Conservation (phyloP, 306 rosid species). For the Comarum palustre region DNA sequence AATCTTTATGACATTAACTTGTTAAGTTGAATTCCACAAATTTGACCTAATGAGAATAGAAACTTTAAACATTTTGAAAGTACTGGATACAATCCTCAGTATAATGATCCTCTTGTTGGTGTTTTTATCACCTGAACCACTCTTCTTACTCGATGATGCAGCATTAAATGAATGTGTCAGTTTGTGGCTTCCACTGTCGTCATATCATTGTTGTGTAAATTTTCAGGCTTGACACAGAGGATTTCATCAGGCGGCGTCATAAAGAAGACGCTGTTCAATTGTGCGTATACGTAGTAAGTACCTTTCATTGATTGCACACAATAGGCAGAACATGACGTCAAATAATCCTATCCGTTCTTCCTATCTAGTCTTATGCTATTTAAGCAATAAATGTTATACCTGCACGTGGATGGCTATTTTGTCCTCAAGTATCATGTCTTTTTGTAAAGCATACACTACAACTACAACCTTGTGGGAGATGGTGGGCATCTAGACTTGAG, state of each 20-base stretch:
- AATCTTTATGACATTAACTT: background rate
- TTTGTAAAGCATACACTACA: background rate
- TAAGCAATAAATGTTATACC: background rate
- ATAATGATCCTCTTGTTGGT: background rate
- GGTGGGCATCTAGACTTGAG: background rate
- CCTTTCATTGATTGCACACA: background rate
- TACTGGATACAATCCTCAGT: background rate
- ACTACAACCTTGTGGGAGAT: background rate
- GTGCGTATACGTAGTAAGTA: constrained; percentile 76
- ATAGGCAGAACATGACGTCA: background rate
- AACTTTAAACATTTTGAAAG: background rate
- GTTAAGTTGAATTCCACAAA: background rate
- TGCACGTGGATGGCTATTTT: background rate
- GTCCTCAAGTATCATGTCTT: background rate
- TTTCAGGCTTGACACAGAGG: constrained; percentile 79
- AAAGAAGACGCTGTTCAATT: constrained; percentile 63
- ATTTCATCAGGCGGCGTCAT: constrained; percentile 70
- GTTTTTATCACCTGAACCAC: constrained; percentile 15
- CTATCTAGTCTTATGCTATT: constrained; percentile 3
- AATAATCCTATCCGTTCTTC: background rate
- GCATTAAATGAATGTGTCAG: background rate
- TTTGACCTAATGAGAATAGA: background rate
- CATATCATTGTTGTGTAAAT: constrained; percentile 17
- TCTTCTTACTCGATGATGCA: background rate
- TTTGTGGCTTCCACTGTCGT: background rate